A percentile compares a stretch with the other conserved stretches of the same genome.
These are phyloP conservation scores for Berberis vulgaris DNA, from an alignment of 164 flowering plant genomes.

Conservation along the genomic window DNA sequence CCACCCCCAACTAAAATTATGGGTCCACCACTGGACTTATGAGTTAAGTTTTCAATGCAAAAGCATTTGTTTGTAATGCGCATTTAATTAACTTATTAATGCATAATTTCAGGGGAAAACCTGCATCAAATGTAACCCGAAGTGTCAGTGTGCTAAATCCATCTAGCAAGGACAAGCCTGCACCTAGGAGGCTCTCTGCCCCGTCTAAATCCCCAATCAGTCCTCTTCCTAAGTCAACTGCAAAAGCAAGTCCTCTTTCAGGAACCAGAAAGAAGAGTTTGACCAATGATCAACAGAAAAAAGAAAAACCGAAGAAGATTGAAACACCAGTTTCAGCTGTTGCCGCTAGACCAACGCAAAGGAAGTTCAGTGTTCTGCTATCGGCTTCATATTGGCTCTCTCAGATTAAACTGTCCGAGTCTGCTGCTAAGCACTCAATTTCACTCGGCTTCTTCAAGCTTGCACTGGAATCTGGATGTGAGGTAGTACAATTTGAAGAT, in stretches of 20 bases:
- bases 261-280: slow-evolving; percentile 42
- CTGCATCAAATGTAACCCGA: slow-evolving; percentile 51
- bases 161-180: slow-evolving; percentile 63
- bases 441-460: slow-evolving; percentile 94
- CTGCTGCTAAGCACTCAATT: slow-evolving; percentile 67
- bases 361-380: slow-evolving; percentile 41
- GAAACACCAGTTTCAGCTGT: slow-evolving; percentile 43
- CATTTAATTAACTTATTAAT: not conserved
- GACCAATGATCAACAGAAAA: slow-evolving; percentile 23
- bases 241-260: slow-evolving; percentile 56
- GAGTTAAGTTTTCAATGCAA: too few relatives aligned
- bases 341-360: slow-evolving; percentile 33
- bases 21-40: too few relatives aligned
- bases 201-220: slow-evolving; percentile 46
- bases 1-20: too few relatives aligned
- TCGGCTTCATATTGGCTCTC: slow-evolving; percentile 80
- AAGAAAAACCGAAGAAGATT: slow-evolving; percentile 21
- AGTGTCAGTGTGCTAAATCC: slow-evolving; percentile 70
- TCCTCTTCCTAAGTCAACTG: slow-evolving; percentile 32
- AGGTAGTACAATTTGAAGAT: slow-evolving; percentile 37
- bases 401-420: slow-evolving; percentile 83
- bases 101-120: slow-evolving; percentile 41
- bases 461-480: slow-evolving; percentile 81
- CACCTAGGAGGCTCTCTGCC: slow-evolving; percentile 75
- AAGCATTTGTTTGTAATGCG: too few relatives aligned